A percentile compares a stretch with the other conserved stretches of the same genome.
These are phyloP conservation scores for Cyberlindnera nakhonratchasimensis DNA, from an alignment of 805 yeast species.

Conservation along the genomic window DNA sequence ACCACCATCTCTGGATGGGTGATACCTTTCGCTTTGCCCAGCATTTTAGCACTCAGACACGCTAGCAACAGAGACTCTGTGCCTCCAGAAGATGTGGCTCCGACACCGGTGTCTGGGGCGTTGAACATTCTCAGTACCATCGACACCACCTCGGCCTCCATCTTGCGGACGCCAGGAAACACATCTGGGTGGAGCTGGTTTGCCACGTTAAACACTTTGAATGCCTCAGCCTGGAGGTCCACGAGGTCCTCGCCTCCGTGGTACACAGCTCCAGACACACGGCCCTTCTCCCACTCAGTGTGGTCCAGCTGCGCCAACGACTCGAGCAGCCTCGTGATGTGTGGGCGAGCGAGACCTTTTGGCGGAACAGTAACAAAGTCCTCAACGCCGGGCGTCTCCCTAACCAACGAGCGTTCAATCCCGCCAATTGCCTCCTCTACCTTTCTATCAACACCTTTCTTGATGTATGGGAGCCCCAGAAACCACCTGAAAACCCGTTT, in stretches of 20 bases:
- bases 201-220: slow-evolving; percentile 73
- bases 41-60: slow-evolving; percentile 83
- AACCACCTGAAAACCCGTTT: slow-evolving; percentile 32
- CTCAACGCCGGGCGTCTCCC: slow-evolving; percentile 43
- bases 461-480: slow-evolving; percentile 50
- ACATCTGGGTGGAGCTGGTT: slow-evolving; percentile 97
- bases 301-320: slow-evolving; percentile 50
- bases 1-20: slow-evolving; percentile 81
- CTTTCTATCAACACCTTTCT: slow-evolving; percentile 56
- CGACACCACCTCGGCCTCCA: slow-evolving; percentile 92
- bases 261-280: slow-evolving; percentile 92
- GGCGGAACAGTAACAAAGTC: slow-evolving; percentile 54
- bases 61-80: slow-evolving; percentile 88
- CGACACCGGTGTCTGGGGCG: slow-evolving; percentile 70
- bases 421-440: slow-evolving; percentile 42
- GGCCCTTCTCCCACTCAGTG: slow-evolving; percentile 80
- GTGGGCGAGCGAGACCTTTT: slow-evolving; percentile 48
- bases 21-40: slow-evolving; percentile 60
- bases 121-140: slow-evolving; percentile 82
- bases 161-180: slow-evolving; percentile 92
- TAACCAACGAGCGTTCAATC: slow-evolving; percentile 57
- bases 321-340: slow-evolving; percentile 50
- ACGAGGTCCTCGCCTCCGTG: slow-evolving; percentile 88
- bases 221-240: slow-evolving; percentile 72
- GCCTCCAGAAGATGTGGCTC: slow-evolving; percentile 91